phyloP scores from a whole-genome alignment of 805 yeast genomes.

The Myxozyma geophila region DNA sequence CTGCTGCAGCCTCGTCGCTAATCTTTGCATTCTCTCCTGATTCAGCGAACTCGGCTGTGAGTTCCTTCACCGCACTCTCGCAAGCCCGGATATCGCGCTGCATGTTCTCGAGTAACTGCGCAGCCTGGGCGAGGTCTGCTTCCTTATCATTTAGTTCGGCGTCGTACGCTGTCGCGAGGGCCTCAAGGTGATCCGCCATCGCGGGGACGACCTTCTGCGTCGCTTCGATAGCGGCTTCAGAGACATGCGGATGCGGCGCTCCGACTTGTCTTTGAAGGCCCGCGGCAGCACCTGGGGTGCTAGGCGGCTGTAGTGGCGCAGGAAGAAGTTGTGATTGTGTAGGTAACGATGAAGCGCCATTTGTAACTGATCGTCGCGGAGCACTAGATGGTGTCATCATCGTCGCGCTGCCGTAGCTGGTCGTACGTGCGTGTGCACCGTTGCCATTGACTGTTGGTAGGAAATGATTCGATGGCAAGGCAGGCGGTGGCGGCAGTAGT shows the following conservation, averaged over 20 bases:
- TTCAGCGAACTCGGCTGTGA: constrained; percentile 29
- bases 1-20: not conserved
- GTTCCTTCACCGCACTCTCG: constrained; percentile 43
- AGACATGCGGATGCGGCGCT: constrained; percentile 47
- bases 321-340: not conserved
- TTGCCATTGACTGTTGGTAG: not conserved
- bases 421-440: not conserved
- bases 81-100: constrained; percentile 49
- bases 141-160: constrained; percentile 59
- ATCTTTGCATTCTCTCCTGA: constrained; percentile 12
- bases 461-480: not conserved
- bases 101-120: constrained; percentile 50
- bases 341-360: not conserved
- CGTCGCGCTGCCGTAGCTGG: constrained; percentile 1
- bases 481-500: not conserved
- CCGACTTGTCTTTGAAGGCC: not conserved
- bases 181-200: constrained; percentile 45
- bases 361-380: not conserved
- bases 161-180: constrained; percentile 56
- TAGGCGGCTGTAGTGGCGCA: not conserved
- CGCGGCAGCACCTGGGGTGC: not conserved
- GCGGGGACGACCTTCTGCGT: constrained; percentile 53
- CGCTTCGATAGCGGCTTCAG: constrained; percentile 61
- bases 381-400: not conserved
- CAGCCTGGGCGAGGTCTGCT: constrained; percentile 56